Evolutionary conservation across 192 early-diverging fungal genomes (phyloP).

Genomic region (Coemansia sp.): DNA sequence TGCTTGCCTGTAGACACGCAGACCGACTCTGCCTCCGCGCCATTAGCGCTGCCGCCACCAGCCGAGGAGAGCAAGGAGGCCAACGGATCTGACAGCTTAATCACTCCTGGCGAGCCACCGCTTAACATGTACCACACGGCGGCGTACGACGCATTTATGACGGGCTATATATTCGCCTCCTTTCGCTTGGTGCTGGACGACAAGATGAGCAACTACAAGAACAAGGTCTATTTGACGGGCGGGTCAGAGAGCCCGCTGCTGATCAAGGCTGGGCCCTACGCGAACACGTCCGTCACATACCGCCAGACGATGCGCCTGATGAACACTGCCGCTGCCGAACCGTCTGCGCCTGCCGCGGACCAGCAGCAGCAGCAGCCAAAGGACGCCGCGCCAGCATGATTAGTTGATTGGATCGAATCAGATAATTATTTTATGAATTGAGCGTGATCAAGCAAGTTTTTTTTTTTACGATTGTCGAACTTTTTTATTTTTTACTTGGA

Average conservation of each 20-base stretch:
- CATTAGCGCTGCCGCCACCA: background rate
- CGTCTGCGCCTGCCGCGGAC: background rate
- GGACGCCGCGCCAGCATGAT: background rate
- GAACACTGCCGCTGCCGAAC: background rate
- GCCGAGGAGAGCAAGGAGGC: background rate
- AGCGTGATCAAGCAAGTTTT: slow-evolving; percentile 2
- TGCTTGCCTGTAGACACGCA: background rate
- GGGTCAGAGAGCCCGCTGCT: slow-evolving; percentile 36
- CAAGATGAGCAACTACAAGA: slow-evolving; percentile 58
- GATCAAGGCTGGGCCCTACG: slow-evolving; percentile 35
- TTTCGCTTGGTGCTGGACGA: slow-evolving; percentile 49
- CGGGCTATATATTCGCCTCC: slow-evolving; percentile 82
- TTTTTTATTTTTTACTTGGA: slow-evolving; percentile 4
- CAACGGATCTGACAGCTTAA: slow-evolving; percentile 8
- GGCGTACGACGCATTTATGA: slow-evolving; percentile 97
- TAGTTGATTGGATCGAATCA: slow-evolving; percentile 18
- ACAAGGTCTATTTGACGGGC: slow-evolving; percentile 88
- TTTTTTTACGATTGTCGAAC: slow-evolving; percentile 3
- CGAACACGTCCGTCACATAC: slow-evolving; percentile 39
- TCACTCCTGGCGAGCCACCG: background rate
- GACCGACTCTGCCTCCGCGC: background rate
- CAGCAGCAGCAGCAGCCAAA: background rate
- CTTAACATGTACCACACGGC: slow-evolving; percentile 82
- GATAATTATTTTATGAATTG: slow-evolving; percentile 30
- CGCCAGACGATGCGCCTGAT: slow-evolving; percentile 34